Evolutionary conservation across 331 rosid genomes (phyloP).

Genomic region (Cydonia oblonga): DNA sequence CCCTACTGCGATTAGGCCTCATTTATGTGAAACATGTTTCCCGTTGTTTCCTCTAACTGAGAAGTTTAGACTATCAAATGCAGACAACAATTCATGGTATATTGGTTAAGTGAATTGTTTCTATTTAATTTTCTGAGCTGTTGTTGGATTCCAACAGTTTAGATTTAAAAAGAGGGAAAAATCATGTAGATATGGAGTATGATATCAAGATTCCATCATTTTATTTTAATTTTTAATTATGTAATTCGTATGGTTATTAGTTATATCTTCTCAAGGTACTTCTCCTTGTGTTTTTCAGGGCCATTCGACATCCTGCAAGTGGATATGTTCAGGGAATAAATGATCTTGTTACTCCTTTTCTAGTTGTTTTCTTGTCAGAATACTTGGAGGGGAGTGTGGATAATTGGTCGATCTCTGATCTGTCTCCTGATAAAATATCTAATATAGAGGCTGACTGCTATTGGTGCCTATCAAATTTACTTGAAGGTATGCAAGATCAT

Average conservation of each 20-base stretch:
- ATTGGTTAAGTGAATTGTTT: background rate
- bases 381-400: slow-evolving; percentile 62
- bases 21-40: background rate
- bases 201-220: background rate
- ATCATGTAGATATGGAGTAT: background rate
- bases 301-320: slow-evolving; percentile 97
- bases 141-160: background rate
- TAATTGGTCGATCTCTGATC: slow-evolving; percentile 61
- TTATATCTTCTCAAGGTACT: background rate
- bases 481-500: slow-evolving; percentile 98
- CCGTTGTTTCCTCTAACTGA: background rate
- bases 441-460: slow-evolving; percentile 83
- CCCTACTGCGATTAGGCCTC: too few species aligned
- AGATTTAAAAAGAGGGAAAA: background rate
- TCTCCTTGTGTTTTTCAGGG: slow-evolving; percentile 51
- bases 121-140: background rate
- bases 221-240: background rate
- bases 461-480: slow-evolving; percentile 89
- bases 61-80: background rate
- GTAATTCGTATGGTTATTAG: background rate
- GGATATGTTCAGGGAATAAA: slow-evolving; percentile 99
- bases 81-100: background rate
- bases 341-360: slow-evolving; percentile 87
- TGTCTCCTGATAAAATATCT: slow-evolving; percentile 54
- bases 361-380: slow-evolving; percentile 86